Evolutionary conservation across 2,329 filamentous ascomycete species (phyloP).

Genomic region (Aspergillus sp.): DNA sequence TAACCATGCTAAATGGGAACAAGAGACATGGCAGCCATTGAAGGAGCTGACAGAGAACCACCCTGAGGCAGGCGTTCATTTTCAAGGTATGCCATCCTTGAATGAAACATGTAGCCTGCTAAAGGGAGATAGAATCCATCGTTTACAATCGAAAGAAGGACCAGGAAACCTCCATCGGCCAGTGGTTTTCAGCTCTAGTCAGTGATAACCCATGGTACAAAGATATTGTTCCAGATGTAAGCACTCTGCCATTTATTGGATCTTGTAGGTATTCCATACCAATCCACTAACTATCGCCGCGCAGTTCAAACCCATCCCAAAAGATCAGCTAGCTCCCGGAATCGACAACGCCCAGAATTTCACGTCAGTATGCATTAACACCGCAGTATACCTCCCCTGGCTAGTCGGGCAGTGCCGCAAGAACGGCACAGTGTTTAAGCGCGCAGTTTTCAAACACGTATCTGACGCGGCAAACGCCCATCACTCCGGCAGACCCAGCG

Average conservation of each 20-base stretch:
- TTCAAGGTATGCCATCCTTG: slow-evolving; percentile 58
- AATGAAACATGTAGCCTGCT: background rate
- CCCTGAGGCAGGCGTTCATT: slow-evolving; percentile 78
- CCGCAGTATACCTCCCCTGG: slow-evolving; percentile 82
- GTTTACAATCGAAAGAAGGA: slow-evolving; percentile 67
- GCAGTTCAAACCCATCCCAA: slow-evolving; percentile 62
- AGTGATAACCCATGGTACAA: slow-evolving; percentile 71
- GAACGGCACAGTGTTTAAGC: slow-evolving; percentile 67
- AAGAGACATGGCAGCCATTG: slow-evolving; percentile 64
- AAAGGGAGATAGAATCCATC: slow-evolving; percentile 42
- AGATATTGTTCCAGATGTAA: slow-evolving; percentile 66
- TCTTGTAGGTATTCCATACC: too few relatives aligned
- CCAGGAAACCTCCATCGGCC: slow-evolving; percentile 50
- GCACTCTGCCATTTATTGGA: slow-evolving; percentile 14
- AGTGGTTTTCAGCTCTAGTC: slow-evolving; percentile 68
- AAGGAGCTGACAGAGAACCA: slow-evolving; percentile 61
- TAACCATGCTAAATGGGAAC: slow-evolving; percentile 55
- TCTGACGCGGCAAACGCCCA: slow-evolving; percentile 65
- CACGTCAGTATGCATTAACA: slow-evolving; percentile 88
- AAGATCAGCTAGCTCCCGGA: slow-evolving; percentile 59
- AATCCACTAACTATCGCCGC: background rate
- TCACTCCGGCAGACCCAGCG: slow-evolving; percentile 56
- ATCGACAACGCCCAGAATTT: slow-evolving; percentile 74
- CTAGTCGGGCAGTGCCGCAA: slow-evolving; percentile 76
- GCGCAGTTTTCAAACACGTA: slow-evolving; percentile 68